These are phyloP conservation scores for Cnidoscolus chayamansa DNA, from an alignment of 441 rosid species.

Conservation along the genomic window DNA sequence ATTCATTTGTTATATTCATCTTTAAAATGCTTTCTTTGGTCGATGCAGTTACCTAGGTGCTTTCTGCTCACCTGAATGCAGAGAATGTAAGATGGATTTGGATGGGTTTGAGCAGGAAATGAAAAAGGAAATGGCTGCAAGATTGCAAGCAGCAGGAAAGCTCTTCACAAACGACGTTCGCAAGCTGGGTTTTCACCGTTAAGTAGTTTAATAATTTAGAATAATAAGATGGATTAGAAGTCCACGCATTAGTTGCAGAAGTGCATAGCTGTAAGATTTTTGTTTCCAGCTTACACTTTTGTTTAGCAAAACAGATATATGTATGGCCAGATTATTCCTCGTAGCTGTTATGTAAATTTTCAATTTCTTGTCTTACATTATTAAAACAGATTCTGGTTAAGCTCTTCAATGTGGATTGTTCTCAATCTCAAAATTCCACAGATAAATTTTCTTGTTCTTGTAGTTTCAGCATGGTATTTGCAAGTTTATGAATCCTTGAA, in stretches of 20 bases:
- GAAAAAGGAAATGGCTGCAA: background rate
- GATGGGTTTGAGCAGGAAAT: conserved; percentile 28
- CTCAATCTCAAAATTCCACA: background rate
- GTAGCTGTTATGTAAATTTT: background rate
- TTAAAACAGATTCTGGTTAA: too few species aligned
- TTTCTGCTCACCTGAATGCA: conserved; percentile 36
- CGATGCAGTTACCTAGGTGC: conserved; percentile 28
- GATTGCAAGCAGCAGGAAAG: background rate
- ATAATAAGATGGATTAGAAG: background rate
- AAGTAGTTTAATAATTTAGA: background rate
- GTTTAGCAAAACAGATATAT: background rate
- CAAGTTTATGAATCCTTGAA: background rate
- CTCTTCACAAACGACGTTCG: background rate
- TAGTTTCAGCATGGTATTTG: background rate
- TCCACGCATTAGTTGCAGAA: background rate
- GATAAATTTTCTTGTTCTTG: background rate
- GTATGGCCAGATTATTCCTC: background rate
- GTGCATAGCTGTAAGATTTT: background rate
- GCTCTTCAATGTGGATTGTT: background rate
- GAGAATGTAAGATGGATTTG: conserved; percentile 25
- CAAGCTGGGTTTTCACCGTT: background rate
- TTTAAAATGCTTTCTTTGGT: background rate
- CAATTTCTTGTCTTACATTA: too few species aligned
- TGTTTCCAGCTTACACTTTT: background rate
- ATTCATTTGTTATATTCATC: background rate